A percentile compares a stretch with the other conserved stretches of the same genome.
Evolutionary conservation across 2,329 filamentous ascomycete species (phyloP).

Genomic region (Trichoderma citrinoviride): DNA sequence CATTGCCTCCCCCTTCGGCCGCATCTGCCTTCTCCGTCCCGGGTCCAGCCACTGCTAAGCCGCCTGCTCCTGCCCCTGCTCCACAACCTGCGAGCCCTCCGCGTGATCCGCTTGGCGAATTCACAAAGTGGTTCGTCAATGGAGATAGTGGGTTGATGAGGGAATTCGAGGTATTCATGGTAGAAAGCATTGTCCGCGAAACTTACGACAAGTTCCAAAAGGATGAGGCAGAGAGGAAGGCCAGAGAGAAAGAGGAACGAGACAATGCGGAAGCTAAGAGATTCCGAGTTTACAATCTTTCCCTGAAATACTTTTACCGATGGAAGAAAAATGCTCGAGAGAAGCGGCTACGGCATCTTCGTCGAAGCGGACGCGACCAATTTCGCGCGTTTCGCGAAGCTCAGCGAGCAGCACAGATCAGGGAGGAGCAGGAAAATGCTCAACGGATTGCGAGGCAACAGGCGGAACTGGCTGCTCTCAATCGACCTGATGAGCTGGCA

Average conservation of each 20-base stretch:
- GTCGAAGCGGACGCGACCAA: conserved; percentile 51
- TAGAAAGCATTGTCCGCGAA: conserved; percentile 45
- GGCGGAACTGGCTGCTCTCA: conserved; percentile 30
- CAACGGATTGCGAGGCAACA: conserved; percentile 29
- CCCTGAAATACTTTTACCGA: conserved; percentile 55
- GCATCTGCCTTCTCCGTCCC: not conserved
- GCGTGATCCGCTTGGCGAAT: conserved; percentile 46
- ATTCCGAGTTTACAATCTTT: conserved; percentile 50
- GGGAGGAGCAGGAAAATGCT: conserved; percentile 37
- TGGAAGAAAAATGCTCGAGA: conserved; percentile 53
- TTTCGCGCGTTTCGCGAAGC: conserved; percentile 46
- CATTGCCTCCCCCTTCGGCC: conserved; percentile 1
- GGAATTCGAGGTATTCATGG: conserved; percentile 46
- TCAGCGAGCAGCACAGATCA: conserved; percentile 35
- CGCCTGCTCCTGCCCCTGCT: conserved; percentile 15
- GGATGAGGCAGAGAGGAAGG: conserved; percentile 42
- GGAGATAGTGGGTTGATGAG: conserved; percentile 54
- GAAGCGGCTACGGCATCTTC: conserved; percentile 48
- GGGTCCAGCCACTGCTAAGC: conserved; percentile 11
- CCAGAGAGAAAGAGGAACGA: conserved; percentile 48
- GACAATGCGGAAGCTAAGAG: conserved; percentile 46
- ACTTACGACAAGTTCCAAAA: conserved; percentile 42
- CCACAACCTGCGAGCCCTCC: conserved; percentile 26
- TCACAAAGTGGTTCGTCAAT: conserved; percentile 54
- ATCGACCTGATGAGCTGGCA: conserved; percentile 38